Evolutionary conservation across 345 rosid species (phyloP).

Genomic region (Turritis glabra): DNA sequence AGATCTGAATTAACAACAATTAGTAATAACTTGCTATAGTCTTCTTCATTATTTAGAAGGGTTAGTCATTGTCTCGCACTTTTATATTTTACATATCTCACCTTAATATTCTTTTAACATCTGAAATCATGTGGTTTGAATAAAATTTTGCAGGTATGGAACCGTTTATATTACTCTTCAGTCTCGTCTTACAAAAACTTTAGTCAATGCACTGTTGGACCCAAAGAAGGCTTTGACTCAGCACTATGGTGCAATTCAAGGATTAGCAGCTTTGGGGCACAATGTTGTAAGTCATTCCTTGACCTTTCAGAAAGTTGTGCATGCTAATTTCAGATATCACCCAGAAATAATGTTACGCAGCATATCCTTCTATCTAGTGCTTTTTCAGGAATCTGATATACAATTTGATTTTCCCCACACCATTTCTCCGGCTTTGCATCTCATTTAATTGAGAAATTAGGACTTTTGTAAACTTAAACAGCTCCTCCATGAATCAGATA

Average conservation of each 20-base stretch:
- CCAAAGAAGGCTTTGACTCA: constrained; percentile 85
- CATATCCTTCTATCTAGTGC: background rate
- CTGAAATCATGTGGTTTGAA: constrained; percentile 19
- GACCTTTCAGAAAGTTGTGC: constrained; percentile 1
- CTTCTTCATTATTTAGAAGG: constrained; percentile 2
- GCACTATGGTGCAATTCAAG: constrained; percentile 97
- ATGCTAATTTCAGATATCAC: background rate
- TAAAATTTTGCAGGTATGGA: constrained; percentile 65
- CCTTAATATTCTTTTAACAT: background rate
- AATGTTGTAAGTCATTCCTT: constrained; percentile 69
- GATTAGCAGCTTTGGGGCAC: constrained; percentile 87
- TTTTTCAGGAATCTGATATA: background rate
- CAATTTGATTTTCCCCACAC: background rate
- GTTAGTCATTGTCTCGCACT: background rate
- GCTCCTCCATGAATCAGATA: background rate
- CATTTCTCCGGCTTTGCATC: background rate
- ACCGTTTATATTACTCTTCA: constrained; percentile 76
- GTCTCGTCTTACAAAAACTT: constrained; percentile 86
- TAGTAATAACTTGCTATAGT: background rate
- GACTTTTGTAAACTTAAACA: background rate
- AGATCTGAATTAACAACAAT: constrained; percentile 1
- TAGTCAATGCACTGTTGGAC: constrained; percentile 84
- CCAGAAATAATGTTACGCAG: background rate
- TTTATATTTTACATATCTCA: background rate
- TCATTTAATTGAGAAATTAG: constrained; percentile 10